Conservation (phyloP, 768 basidiomycete species). For the Hericium erinaceus region DNA sequence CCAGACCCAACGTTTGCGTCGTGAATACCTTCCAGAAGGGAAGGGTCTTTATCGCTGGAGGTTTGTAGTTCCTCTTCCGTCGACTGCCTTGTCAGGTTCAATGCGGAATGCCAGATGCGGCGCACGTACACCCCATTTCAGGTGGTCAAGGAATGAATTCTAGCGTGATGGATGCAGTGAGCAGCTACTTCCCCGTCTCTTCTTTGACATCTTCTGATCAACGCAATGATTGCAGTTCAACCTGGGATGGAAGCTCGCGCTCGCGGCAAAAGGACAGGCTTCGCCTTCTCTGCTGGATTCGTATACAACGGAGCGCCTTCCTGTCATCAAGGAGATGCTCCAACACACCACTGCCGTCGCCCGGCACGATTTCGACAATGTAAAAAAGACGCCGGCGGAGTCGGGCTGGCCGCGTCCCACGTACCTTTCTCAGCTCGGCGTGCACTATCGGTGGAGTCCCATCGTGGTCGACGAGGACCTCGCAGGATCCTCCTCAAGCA, state of each 20-base stretch:
- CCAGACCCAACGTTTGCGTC: slow-evolving; percentile 11
- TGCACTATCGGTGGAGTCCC: slow-evolving; percentile 12
- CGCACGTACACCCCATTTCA: background rate
- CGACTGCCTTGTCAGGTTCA: background rate
- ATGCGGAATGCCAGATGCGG: background rate
- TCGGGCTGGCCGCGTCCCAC: background rate
- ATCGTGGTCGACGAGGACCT: slow-evolving; percentile 10
- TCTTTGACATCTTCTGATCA: background rate
- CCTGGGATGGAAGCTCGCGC: slow-evolving; percentile 12
- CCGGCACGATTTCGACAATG: background rate
- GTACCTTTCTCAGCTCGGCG: slow-evolving; percentile 4
- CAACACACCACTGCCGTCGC: slow-evolving; percentile 4
- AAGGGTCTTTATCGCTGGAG: slow-evolving; percentile 14
- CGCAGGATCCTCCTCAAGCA: background rate
- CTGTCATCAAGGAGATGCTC: slow-evolving; percentile 13
- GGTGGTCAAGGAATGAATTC: slow-evolving; percentile 5
- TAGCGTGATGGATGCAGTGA: background rate
- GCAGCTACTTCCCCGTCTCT: background rate
- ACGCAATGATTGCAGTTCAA: slow-evolving; percentile 1
- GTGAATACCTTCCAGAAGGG: slow-evolving; percentile 8
- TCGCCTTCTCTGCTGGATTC: slow-evolving; percentile 7
- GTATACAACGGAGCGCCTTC: slow-evolving; percentile 12
- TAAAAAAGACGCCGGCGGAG: background rate
- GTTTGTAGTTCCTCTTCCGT: slow-evolving; percentile 10
- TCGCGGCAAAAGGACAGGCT: slow-evolving; percentile 7